phyloP scores from a whole-genome alignment of 2,329 filamentous ascomycete species.

The Fusarium odoratissimum region DNA sequence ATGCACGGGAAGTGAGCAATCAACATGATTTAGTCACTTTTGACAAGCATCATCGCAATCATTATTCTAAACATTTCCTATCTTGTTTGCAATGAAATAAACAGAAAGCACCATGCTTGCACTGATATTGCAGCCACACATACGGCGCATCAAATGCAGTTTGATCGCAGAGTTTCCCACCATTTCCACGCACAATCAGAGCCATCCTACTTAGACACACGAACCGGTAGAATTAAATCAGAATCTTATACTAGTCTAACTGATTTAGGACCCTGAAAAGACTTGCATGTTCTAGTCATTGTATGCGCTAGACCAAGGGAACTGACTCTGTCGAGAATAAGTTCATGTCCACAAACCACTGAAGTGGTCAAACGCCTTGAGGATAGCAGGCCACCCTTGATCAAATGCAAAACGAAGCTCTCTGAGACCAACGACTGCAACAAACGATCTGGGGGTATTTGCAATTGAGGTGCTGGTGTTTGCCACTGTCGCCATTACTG shows the following conservation, averaged over 20 bases:
- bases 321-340: neutral
- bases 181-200: neutral
- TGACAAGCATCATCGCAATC: neutral
- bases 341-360: fast-evolving
- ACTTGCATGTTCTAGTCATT: neutral
- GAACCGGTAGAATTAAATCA: neutral
- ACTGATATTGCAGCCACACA: neutral
- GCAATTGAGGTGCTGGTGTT: too few species aligned
- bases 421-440: too few species aligned
- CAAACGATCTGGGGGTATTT: too few species aligned
- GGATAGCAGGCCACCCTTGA: neutral
- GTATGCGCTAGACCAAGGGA: too few species aligned
- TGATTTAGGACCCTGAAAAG: fast-evolving
- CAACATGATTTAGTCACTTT: neutral
- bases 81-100: neutral
- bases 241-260: fast-evolving
- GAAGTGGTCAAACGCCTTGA: fast-evolving
- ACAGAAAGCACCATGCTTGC: neutral
- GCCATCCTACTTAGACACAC: fast-evolving
- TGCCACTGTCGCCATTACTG: too few species aligned
- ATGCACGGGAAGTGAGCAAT: neutral
- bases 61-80: neutral
- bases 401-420: neutral
- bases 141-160: neutral
- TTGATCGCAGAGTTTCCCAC: neutral